Evolutionary conservation across 2,329 filamentous ascomycete species (phyloP), one percentile per base, ranked within the genome.

Genomic region (Piedraia hortae): DNA sequence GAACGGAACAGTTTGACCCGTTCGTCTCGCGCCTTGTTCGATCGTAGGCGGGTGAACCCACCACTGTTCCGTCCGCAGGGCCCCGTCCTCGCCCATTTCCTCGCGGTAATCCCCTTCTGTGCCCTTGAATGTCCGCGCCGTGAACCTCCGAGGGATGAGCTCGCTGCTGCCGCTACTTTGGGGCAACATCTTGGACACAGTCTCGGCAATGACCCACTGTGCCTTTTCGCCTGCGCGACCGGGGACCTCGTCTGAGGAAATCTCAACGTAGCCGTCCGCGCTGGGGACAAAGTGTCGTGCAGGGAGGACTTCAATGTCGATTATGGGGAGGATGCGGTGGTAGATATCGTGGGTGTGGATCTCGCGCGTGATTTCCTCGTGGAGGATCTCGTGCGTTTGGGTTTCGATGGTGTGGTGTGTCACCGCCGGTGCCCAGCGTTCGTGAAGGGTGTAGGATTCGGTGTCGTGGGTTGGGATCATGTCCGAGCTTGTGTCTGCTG

Each of bases 281-380:
- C 42, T 32, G 9, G 39, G 31, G 2, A 54, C 41, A 36, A 54
- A 60, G 34, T 62, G 57, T 6, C 51, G 48, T 1, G 56, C 41
- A 2, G 57, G 54, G 1, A 60, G 43, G 6, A 60, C 45, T 32
- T 61, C 50, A 7, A 53, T 48, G 23, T 61, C 52, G 13, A 53
- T 44, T 11, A 62, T 45, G 3, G 57, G 57, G n/a, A 55, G 48
- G 12, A 56, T 43, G 12, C 51, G 50, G 27, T 60, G 54, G 30
- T 50, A 52, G 16, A 55, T 37, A 28, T 59, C 49, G 34, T 61
- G 47, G 15, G 50, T 51, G 38, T 62, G 57, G 15, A 58, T 56
- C 27, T 61, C 56, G 16, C 54, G 51, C 4, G 48, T 51, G 22
- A 59, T 51, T 11, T 34, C 31, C 31, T 58, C 47, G 29, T 56